phyloP scores from a whole-genome alignment of 345 rosid species.

The Excoecaria agallocha region DNA sequence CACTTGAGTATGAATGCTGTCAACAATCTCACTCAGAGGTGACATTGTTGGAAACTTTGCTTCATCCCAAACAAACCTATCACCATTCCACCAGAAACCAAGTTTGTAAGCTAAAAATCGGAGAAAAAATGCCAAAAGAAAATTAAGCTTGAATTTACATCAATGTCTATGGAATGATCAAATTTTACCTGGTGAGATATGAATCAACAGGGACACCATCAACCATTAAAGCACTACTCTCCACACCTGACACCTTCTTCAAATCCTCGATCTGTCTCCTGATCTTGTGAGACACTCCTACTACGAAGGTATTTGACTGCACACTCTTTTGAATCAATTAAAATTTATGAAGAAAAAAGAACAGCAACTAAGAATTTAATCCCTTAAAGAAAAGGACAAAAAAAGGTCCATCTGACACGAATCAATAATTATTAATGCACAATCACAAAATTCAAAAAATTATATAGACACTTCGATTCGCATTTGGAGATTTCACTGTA shows the following conservation, averaged over 20 bases:
- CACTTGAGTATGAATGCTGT: constrained; percentile 72
- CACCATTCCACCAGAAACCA: constrained; percentile 10
- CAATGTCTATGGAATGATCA: neutral
- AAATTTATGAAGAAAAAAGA: neutral
- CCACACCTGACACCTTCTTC: constrained; percentile 79
- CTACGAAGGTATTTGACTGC: constrained; percentile 88
- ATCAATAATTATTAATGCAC: neutral
- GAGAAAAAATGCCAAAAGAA: neutral
- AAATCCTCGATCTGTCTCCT: constrained; percentile 97
- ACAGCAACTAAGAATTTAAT: no score
- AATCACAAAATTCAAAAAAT: neutral
- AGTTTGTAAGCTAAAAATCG: neutral
- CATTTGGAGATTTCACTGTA: neutral
- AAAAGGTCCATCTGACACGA: neutral
- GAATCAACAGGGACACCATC: constrained; percentile 98
- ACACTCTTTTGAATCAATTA: constrained; percentile 8
- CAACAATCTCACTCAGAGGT: constrained; percentile 83
- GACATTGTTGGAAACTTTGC: constrained; percentile 95
- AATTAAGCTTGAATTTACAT: neutral
- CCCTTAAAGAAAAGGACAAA: no score
- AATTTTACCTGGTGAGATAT: constrained; percentile 80
- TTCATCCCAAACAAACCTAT: constrained; percentile 97
- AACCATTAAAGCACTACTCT: constrained; percentile 80
- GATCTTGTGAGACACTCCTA: constrained; percentile 92
- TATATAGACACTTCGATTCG: neutral